These are phyloP conservation scores for Globisporangium megalacanthum DNA, from an alignment of 352 stramenopile genomes.

Conservation along the genomic window DNA sequence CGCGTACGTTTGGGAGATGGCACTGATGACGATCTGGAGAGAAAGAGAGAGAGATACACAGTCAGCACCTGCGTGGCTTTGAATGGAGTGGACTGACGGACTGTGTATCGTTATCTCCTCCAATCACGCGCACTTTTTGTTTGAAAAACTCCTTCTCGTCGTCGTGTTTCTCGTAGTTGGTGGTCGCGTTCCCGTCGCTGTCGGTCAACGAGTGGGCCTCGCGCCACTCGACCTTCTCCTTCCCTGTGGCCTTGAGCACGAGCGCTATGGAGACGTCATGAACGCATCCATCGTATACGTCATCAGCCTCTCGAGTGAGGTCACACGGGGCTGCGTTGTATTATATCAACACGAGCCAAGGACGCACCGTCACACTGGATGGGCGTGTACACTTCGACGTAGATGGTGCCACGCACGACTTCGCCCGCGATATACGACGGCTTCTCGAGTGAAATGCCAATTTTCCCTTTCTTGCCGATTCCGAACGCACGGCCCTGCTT, in stretches of 20 bases:
- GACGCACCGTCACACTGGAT: constrained; percentile 59
- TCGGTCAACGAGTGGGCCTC: constrained; percentile 28
- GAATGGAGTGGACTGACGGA: too few relatives aligned
- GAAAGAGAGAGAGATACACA: neutral
- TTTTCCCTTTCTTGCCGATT: constrained; percentile 58
- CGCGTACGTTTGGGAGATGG: constrained; percentile 27
- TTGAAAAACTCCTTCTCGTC: constrained; percentile 65
- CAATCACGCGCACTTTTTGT: constrained; percentile 30
- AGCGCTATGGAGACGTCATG: constrained; percentile 16
- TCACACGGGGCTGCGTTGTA: neutral
- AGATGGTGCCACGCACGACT: constrained; percentile 47
- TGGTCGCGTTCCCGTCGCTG: constrained; percentile 23
- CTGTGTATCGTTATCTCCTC: too few relatives aligned
- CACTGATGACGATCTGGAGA: constrained; percentile 38
- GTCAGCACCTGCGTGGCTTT: too few relatives aligned
- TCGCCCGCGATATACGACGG: constrained; percentile 56
- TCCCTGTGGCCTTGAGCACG: constrained; percentile 55
- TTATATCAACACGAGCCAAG: neutral
- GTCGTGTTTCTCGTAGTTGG: constrained; percentile 20
- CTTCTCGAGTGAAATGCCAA: constrained; percentile 46
- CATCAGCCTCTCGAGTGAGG: neutral
- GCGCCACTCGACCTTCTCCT: constrained; percentile 59
- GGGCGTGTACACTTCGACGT: constrained; percentile 41
- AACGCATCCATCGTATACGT: neutral
- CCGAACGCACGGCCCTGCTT: constrained; percentile 45